phyloP scores from a whole-genome alignment of 306 rosid genomes.

The Styphnolobium japonicum region DNA sequence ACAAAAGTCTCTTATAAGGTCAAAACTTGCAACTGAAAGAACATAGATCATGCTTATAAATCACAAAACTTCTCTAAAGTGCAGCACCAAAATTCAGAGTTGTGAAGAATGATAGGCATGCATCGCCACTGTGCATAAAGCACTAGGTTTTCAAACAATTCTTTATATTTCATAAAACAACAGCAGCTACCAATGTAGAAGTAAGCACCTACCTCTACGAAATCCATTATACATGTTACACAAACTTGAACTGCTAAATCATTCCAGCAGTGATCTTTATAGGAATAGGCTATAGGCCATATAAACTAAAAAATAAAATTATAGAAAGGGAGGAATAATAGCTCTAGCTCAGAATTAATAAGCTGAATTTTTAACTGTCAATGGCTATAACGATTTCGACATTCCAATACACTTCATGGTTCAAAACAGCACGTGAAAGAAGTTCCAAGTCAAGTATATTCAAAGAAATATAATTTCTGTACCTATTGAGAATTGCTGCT shows the following conservation, averaged over 20 bases:
- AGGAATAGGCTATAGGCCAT: background rate
- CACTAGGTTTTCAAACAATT: background rate
- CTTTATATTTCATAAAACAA: slow-evolving; percentile 7
- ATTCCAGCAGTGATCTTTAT: background rate
- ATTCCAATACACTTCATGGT: background rate
- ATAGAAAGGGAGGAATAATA: background rate
- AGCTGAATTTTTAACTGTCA: background rate
- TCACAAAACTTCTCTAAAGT: background rate
- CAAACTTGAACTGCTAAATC: slow-evolving; percentile 3
- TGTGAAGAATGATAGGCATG: background rate
- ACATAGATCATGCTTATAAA: background rate
- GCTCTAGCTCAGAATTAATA: slow-evolving; percentile 12
- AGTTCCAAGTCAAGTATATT: slow-evolving; percentile 18
- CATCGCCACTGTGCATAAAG: too few relatives aligned
- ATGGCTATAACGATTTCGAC: background rate
- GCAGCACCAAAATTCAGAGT: background rate
- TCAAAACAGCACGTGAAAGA: background rate
- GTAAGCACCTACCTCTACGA: background rate
- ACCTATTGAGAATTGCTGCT: slow-evolving; percentile 94
- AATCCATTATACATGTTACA: background rate
- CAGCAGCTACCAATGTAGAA: background rate
- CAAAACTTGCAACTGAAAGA: background rate
- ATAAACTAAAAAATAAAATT: background rate
- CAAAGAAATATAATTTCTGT: background rate
- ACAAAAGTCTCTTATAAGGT: background rate